Evolutionary conservation across 352 stramenopile genomes (phyloP).

Genomic region (Globisporangium iwayamae): DNA sequence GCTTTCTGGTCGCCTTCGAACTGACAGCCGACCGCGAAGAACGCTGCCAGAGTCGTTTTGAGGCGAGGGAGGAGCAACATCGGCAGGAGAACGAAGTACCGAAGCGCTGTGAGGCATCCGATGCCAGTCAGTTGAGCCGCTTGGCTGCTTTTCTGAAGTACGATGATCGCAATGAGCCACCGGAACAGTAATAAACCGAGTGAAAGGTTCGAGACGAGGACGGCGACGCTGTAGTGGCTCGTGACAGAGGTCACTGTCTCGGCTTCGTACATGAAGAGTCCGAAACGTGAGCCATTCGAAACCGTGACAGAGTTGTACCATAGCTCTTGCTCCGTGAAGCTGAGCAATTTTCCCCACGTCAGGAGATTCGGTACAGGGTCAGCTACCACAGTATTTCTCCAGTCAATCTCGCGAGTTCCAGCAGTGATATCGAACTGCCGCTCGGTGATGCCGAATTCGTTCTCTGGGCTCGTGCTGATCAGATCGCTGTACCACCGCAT

Average conservation of each 20-base stretch:
- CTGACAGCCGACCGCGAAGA: constrained; percentile 19
- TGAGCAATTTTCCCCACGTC: background rate
- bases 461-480: background rate
- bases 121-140: background rate
- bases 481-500: background rate
- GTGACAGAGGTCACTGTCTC: background rate
- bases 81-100: background rate
- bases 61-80: background rate
- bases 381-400: background rate
- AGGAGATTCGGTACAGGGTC: background rate
- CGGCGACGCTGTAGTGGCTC: background rate
- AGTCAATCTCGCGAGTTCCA: background rate
- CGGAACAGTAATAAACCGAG: background rate
- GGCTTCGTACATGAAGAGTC: background rate
- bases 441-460: background rate
- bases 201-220: background rate
- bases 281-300: background rate
- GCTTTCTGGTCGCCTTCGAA: constrained; percentile 23
- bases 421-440: constrained; percentile 21
- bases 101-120: background rate
- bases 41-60: constrained; percentile 18
- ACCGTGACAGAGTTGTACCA: background rate
- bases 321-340: background rate
- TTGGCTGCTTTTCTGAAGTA: background rate
- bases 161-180: background rate